Base-by-base conservation (phyloP, 257 asterid species). In the Solanum phureja region DNA sequence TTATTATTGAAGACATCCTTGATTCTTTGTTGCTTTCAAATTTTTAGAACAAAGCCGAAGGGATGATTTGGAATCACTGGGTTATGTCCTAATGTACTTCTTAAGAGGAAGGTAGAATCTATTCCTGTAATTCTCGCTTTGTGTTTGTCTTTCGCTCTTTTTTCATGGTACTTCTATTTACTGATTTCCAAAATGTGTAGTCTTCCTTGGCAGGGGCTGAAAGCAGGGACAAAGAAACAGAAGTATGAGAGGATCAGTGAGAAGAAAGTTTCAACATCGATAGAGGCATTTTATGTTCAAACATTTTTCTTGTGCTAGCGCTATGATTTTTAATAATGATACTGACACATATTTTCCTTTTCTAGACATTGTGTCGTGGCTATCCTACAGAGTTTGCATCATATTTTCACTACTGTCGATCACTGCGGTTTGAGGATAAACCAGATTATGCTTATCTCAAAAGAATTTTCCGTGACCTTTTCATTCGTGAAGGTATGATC, bases 161-260 rank as follows among this genome's bases (percentile, higher is more conserved):
- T 24, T 68, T 58, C 58, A 38, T 84, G 74, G 12, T 35, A 49
- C 64, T 86, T 62, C 8, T 88, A 88, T 88, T 94, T 75, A 91
- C 83, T 68, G 49, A 83, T 64, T 75, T 87, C 89, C 89, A 66
- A 89, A 88, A 88, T 89, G 33, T 79, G 87, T 58, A 95, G 99
- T 91, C 98, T 96, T 90, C 99, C 98, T 29, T 95, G 98, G 98
- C 98, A 96, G 93, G 99, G 99, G 86, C 92, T 96, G 91, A 95
- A 93, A 94, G 99, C 98, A 72, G 98, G 99, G 44, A 96, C 91
- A 89, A 96, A 95, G 95, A 95, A 94, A 91, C 98, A 95, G 89
- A 96, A 96, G 90, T 94, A 96, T 33, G 98, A 96, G 86, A 96
- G 91, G 90, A 96, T 96, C 86, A 90, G 98, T 38, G 99, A 95